These are phyloP conservation scores for Turritis glabra DNA, from an alignment of 345 rosid species.

Conservation along the genomic window DNA sequence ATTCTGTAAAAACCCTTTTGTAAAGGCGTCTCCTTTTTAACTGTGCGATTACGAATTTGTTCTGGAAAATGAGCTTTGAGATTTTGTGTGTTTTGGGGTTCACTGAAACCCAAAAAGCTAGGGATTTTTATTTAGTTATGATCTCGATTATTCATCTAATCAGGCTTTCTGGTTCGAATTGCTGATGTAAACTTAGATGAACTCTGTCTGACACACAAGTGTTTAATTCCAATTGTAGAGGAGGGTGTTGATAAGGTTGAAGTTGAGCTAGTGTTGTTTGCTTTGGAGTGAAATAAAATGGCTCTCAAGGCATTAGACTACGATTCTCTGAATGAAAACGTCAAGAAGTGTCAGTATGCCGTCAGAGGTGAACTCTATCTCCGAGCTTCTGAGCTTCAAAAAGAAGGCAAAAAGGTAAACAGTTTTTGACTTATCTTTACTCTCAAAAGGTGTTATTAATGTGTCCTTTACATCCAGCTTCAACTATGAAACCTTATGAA, in stretches of 20 bases:
- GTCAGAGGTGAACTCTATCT: conserved; percentile 97
- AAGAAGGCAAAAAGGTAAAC: conserved; percentile 94
- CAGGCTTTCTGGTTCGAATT: neutral
- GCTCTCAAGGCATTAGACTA: conserved; percentile 69
- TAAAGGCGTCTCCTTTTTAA: conserved; percentile 23
- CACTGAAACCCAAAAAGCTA: neutral
- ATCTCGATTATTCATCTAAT: neutral
- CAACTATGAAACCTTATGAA: neutral
- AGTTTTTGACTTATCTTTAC: neutral
- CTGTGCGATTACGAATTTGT: neutral
- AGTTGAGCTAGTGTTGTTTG: conserved; percentile 13
- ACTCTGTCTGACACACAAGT: neutral
- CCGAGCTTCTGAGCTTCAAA: conserved; percentile 99
- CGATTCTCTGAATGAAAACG: conserved; percentile 77
- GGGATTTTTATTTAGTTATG: neutral
- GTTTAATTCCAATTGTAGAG: neutral
- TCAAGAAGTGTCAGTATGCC: conserved; percentile 94
- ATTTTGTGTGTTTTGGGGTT: neutral
- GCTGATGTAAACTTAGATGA: neutral
- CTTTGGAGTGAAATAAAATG: conserved; percentile 44
- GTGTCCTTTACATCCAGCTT: neutral
- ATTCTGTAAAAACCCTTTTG: neutral
- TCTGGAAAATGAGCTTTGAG: neutral
- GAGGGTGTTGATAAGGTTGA: neutral
- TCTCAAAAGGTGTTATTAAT: neutral